A percentile compares a stretch with the other conserved stretches of the same genome.
These are phyloP conservation scores for Candolleomyces aberdarensis DNA, from an alignment of 768 basidiomycete species.

Conservation along the genomic window DNA sequence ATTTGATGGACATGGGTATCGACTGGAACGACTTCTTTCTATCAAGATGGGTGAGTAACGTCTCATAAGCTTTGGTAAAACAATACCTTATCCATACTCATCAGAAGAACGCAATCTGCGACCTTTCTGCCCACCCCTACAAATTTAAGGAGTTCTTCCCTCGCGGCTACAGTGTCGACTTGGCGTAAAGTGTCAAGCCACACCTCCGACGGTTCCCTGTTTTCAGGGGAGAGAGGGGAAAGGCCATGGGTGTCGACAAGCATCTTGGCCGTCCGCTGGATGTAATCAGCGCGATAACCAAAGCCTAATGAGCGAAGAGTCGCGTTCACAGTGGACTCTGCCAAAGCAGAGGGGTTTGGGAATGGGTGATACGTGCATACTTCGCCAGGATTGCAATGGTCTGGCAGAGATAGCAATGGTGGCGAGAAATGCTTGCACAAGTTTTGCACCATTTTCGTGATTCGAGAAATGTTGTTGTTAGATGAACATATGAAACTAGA, in stretches of 20 bases:
- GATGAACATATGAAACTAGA: constrained; percentile 94
- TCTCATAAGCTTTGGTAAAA: background rate
- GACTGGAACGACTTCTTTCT: constrained; percentile 88
- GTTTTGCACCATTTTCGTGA: constrained; percentile 88
- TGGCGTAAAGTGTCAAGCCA: constrained; percentile 59
- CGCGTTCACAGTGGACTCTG: constrained; percentile 51
- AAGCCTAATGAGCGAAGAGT: constrained; percentile 83
- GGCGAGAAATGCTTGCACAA: constrained; percentile 78
- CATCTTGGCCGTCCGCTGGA: constrained; percentile 80
- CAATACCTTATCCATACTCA: constrained; percentile 85
- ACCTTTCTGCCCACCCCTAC: constrained; percentile 96
- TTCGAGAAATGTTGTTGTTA: constrained; percentile 94
- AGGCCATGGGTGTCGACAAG: constrained; percentile 55
- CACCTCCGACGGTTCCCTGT: constrained; percentile 48
- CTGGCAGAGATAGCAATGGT: constrained; percentile 50
- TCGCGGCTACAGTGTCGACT: constrained; percentile 51
- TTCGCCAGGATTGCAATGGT: constrained; percentile 27
- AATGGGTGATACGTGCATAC: constrained; percentile 69
- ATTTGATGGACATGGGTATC: constrained; percentile 96
- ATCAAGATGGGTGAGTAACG: background rate
- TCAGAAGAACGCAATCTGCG: constrained; percentile 89
- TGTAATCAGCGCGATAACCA: constrained; percentile 92
- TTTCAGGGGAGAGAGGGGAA: constrained; percentile 13
- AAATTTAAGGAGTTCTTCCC: constrained; percentile 75
- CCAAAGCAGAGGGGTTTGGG: constrained; percentile 71